phyloP scores from a whole-genome alignment of 352 stramenopile species.

The Phytophthora multivora region DNA sequence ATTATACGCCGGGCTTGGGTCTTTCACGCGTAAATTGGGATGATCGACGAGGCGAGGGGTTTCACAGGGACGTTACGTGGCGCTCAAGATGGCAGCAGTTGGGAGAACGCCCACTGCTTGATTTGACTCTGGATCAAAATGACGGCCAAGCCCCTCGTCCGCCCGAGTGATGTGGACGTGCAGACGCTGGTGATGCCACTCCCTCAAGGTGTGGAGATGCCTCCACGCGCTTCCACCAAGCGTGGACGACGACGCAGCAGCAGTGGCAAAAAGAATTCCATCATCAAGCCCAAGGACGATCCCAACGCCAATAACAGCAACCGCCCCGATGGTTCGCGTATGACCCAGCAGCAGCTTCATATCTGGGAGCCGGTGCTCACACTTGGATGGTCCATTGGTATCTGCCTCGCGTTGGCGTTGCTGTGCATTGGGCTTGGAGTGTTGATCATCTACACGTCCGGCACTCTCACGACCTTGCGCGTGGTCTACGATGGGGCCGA shows the following conservation, averaged over 20 bases:
- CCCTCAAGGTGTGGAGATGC: constrained; percentile 25
- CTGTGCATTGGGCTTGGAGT: constrained; percentile 56
- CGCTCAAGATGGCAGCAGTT: constrained; percentile 20
- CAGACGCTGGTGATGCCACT: constrained; percentile 35
- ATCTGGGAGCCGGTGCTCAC: constrained; percentile 83
- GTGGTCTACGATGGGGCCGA: constrained; percentile 65
- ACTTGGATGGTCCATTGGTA: constrained; percentile 60
- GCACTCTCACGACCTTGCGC: constrained; percentile 54
- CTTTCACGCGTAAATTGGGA: not conserved
- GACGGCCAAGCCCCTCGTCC: constrained; percentile 32
- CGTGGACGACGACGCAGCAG: constrained; percentile 18
- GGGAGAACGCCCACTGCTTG: not conserved
- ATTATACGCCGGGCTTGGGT: constrained; percentile 8
- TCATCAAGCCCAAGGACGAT: constrained; percentile 7
- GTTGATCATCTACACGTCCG: constrained; percentile 52
- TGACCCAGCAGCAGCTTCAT: constrained; percentile 67
- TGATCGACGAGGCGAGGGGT: constrained; percentile 17
- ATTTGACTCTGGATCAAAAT: constrained; percentile 18
- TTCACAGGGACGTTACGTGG: constrained; percentile 13
- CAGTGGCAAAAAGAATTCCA: constrained; percentile 18
- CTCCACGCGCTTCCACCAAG: constrained; percentile 11
- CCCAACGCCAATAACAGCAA: constrained; percentile 36
- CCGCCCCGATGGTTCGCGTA: constrained; percentile 54
- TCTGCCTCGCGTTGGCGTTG: constrained; percentile 49
- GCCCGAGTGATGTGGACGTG: constrained; percentile 37